Evolutionary conservation across 495 filamentous ascomycete genomes (phyloP), one percentile per base, ranked within the genome.

Genomic region (Podospora anserina): DNA sequence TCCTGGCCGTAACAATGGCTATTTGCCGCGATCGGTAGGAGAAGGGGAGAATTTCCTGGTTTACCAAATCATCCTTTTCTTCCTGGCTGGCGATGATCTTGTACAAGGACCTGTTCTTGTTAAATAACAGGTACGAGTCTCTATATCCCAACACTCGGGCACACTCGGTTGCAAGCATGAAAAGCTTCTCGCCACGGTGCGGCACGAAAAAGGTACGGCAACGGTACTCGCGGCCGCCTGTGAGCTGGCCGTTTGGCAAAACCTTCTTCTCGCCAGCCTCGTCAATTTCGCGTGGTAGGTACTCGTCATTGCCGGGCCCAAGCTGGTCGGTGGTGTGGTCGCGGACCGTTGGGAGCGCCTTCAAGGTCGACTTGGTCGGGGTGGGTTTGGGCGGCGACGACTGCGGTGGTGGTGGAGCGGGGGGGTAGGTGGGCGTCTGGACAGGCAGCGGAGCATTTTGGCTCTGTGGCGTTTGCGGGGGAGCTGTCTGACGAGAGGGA

Each of bases 151-250:
- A 82, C 5, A 97, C 94, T 63, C 95, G 86, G 11, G 96, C 95
- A 77, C 96, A 99, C 81, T 99, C 95, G 49, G 95, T 99, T 58
- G 95, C 95, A 56, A 98, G 87, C 95, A 99, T 99, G 78, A 98
- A 99, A 11, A 97, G 84, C 79, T 99, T 99, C 61, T 92, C 89
- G 2, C 91, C 92, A 65, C 96, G 86, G 70, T 93, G 87, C 15
- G 94, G 94, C 13, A 99, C 95, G 66, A 89, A 87, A 76, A 99
- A 99, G 0, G 94, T 97, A 66, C 94, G 85, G 78, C 94, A 97
- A 74, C 91, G 88, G 76, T 97, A 99, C 74, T 97, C 91, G 69
- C 96, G 89, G 23, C 86, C 88, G 71, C 91, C 93, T 57, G 90
- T 84, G 18, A 91, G 87, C 75, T 94, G 88, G 20, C 96, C 96